A percentile compares a stretch with the other conserved stretches of the same genome.
Conservation (phyloP, 2,329 filamentous ascomycete genomes). For the Sporothrix pseudoabietina region DNA sequence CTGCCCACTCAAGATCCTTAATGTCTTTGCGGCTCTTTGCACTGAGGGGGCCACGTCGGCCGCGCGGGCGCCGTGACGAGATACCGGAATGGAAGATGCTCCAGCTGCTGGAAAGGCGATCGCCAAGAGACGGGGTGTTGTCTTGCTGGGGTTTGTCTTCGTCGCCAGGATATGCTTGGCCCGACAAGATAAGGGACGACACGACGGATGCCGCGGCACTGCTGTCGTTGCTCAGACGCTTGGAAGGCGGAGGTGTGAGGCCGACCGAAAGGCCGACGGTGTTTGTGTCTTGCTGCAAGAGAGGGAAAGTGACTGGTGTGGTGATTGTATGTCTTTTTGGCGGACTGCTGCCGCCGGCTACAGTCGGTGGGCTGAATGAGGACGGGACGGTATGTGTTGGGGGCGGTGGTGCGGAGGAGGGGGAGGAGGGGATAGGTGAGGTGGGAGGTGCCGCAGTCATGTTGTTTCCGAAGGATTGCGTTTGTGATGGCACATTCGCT, state of each 20-base stretch:
- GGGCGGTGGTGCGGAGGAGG: neutral
- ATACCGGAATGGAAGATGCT: constrained; percentile 36
- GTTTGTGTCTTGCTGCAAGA: constrained; percentile 27
- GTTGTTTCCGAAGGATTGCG: neutral
- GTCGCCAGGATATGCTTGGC: neutral
- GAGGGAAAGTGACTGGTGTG: constrained; percentile 24
- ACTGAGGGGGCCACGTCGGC: constrained; percentile 39
- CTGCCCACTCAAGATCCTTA: constrained; percentile 38
- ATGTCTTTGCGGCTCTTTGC: constrained; percentile 40
- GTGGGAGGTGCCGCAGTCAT: neutral
- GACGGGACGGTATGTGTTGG: neutral
- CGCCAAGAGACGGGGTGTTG: constrained; percentile 33
- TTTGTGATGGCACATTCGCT: neutral
- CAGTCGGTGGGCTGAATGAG: neutral
- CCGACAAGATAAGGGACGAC: constrained; percentile 5
- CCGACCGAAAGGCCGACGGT: constrained; percentile 25
- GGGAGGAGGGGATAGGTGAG: neutral
- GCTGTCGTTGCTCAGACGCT: constrained; percentile 23
- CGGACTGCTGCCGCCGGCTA: neutral
- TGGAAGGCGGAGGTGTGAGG: constrained; percentile 1
- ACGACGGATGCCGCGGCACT: constrained; percentile 25
- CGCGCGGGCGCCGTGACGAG: constrained; percentile 37
- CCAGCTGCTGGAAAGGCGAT: constrained; percentile 35
- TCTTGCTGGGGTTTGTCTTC: constrained; percentile 25
- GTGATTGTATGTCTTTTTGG: constrained; percentile 28